Evolutionary conservation across 306 rosid species (phyloP), one percentile per base, ranked within the genome.

Genomic region (Inga oerstediana): DNA sequence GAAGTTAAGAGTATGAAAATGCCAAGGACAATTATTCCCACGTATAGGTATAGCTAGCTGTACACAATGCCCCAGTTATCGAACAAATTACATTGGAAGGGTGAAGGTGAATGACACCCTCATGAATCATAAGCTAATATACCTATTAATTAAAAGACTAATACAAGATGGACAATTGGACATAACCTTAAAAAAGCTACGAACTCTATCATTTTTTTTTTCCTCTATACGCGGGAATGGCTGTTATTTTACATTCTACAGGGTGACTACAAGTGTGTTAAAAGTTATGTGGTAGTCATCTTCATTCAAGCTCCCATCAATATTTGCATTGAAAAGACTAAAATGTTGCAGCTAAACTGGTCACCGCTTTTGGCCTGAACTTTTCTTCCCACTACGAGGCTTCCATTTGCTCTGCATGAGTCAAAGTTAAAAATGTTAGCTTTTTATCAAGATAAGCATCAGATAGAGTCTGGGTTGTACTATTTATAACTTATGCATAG

Each of bases 391-490:
- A 5, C 74, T 88, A 75, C 89, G 87, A 41, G 81, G 82, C 85
- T 91, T 97, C 97, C 98, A 97, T 77, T 86, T 88, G 89, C 89
- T 86, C 99, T 97, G 97, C 90, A 82, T 76, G 79, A 46, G n/a
- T 44, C 72, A 70, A 76, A 34, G n/a, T 39, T 44, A 22, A n/a
- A 59, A 59, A 32, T 24, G 46, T 51, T 74, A 74, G 22, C 37
- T 3, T 19, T 46, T 19, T 65, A 41, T 66, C 4, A 66, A n/a
- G 45, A 4, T 16, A 58, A 24, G 24, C 16, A n/a, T 61, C 67
- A 58, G 0, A 20, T 52, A 52, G 59, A 52, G 59, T 16, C 20
- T 8, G 27, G 19, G 64, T 2, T 19, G 3, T 7, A 54, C 6
- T 54, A 54, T 19, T 19, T 8, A 54, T 54, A 5, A 19, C 22